Evolutionary conservation across 1,284 basidiomycete genomes (phyloP).

Genomic region (Heterobasidion annosum): DNA sequence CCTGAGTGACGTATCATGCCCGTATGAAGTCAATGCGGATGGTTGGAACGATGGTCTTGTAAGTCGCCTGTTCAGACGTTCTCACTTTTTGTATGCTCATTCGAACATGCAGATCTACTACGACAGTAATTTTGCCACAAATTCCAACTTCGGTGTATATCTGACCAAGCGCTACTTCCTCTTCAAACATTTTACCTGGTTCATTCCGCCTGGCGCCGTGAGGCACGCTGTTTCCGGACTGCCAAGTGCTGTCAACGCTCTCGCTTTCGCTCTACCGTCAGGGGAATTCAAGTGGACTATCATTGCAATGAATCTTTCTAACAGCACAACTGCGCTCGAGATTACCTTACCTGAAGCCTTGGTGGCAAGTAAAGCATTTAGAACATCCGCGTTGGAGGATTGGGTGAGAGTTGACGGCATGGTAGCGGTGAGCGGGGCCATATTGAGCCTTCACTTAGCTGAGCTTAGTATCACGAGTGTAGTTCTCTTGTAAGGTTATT

Average conservation of each 20-base stretch:
- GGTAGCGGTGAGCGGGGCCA: background rate
- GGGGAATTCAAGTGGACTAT: background rate
- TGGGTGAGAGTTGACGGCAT: background rate
- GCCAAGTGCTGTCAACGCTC: background rate
- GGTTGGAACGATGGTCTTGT: background rate
- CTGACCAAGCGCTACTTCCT: background rate
- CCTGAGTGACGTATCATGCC: background rate
- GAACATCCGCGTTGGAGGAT: background rate
- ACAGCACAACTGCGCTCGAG: background rate
- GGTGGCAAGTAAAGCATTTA: background rate
- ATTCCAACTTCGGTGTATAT: background rate
- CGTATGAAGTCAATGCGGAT: background rate
- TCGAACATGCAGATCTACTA: background rate
- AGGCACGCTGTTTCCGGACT: background rate
- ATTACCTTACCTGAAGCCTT: background rate
- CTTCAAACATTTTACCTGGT: background rate
- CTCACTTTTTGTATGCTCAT: background rate
- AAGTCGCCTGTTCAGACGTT: background rate
- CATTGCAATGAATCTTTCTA: background rate
- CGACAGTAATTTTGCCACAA: background rate
- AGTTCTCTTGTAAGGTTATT: background rate
- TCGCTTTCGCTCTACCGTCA: background rate
- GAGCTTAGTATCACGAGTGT: background rate
- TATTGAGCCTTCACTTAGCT: background rate
- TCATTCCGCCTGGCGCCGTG: background rate